A percentile compares a stretch with the other conserved stretches of the same genome.
Conservation (phyloP, 306 rosid species). For the Ziziphus jujuba region DNA sequence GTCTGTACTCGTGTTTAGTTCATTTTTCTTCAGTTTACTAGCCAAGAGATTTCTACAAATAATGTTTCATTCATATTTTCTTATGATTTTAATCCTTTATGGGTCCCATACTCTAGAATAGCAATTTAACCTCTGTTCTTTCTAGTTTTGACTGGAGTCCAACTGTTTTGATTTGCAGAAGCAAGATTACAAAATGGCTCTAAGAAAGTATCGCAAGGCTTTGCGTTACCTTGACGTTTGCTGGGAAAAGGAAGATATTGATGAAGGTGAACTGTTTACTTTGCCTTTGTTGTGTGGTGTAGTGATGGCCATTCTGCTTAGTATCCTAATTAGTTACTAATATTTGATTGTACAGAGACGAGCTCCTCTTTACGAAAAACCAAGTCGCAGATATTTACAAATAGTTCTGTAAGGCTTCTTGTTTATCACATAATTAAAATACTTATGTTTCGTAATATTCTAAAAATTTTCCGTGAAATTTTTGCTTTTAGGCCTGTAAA, state of each 20-base stretch:
- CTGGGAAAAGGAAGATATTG: conserved; percentile 78
- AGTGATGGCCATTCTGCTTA: neutral
- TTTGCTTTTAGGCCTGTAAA: conserved; percentile 61
- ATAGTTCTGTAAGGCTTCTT: conserved; percentile 66
- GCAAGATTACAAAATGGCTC: conserved; percentile 77
- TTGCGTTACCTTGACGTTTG: conserved; percentile 70
- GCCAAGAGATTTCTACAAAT: neutral
- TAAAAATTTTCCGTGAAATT: neutral
- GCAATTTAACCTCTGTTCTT: too few species aligned
- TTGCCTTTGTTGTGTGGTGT: neutral
- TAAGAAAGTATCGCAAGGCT: conserved; percentile 71
- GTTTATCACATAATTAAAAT: neutral
- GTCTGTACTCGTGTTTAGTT: neutral
- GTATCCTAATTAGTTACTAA: neutral
- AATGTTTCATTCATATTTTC: neutral
- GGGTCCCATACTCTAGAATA: too few species aligned
- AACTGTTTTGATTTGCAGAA: conserved; percentile 37
- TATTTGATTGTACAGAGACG: conserved; percentile 45
- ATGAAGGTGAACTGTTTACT: conserved; percentile 45
- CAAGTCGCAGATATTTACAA: conserved; percentile 78
- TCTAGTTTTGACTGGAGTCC: neutral
- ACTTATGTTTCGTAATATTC: neutral
- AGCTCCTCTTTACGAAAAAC: conserved; percentile 62
- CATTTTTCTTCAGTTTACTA: neutral
- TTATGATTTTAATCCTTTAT: too few species aligned